phyloP scores from a whole-genome alignment of 768 basidiomycete species.

The Hemileccinum impolitum region DNA sequence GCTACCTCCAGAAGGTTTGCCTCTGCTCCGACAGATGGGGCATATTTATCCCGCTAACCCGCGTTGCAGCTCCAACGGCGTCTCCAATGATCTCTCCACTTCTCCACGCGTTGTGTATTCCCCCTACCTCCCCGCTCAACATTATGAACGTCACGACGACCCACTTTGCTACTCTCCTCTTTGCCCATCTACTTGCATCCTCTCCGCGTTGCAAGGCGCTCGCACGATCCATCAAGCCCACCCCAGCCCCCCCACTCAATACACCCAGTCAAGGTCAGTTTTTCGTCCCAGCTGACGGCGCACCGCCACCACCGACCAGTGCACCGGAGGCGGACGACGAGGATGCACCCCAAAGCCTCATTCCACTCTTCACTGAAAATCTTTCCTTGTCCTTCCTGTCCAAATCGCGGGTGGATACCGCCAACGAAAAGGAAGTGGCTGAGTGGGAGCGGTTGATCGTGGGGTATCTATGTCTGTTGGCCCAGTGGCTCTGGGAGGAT shows the following conservation, averaged over 20 bases:
- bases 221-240: conserved; percentile 63
- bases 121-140: conserved; percentile 61
- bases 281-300: conserved; percentile 76
- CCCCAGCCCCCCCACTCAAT: conserved; percentile 31
- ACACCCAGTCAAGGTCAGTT: conserved; percentile 42
- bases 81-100: conserved; percentile 59
- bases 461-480: conserved; percentile 77
- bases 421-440: conserved; percentile 64
- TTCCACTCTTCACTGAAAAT: conserved; percentile 88
- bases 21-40: neutral
- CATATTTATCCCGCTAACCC: neutral
- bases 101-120: conserved; percentile 60
- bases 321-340: conserved; percentile 48
- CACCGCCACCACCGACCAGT: conserved; percentile 31
- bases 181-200: conserved; percentile 72
- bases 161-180: conserved; percentile 74
- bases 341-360: conserved; percentile 64
- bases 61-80: conserved; percentile 26
- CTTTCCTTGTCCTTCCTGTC: conserved; percentile 83
- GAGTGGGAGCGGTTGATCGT: conserved; percentile 92
- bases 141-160: conserved; percentile 56
- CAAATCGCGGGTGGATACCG: conserved; percentile 47
- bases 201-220: conserved; percentile 61
- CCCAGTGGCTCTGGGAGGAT: conserved; percentile 98
- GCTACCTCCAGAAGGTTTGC: conserved; percentile 55